A percentile compares a stretch with the other conserved stretches of the same genome.
Evolutionary conservation across 768 basidiomycete species (phyloP).

Genomic region (Podaxis sp.): DNA sequence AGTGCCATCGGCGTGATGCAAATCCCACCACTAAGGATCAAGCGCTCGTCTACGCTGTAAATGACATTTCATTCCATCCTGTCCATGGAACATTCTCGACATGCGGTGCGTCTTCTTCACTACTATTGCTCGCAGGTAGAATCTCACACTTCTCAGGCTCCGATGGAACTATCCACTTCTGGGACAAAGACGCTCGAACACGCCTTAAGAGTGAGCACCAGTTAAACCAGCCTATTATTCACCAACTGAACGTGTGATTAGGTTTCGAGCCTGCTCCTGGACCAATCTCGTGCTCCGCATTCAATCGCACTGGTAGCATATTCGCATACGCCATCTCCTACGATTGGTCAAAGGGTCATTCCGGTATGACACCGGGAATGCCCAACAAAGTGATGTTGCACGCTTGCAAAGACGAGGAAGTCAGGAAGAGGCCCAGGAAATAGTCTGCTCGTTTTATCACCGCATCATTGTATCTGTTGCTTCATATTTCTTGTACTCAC

Average conservation of each 20-base stretch:
- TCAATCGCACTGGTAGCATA: constrained; percentile 86
- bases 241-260: constrained; percentile 23
- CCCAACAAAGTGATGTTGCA: constrained; percentile 85
- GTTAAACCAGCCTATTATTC: not conserved
- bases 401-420: constrained; percentile 85
- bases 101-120: constrained; percentile 45
- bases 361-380: constrained; percentile 70
- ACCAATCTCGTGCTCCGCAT: constrained; percentile 77
- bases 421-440: constrained; percentile 62
- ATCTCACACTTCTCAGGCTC: constrained; percentile 44
- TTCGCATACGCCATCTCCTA: constrained; percentile 93
- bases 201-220: constrained; percentile 77
- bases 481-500: constrained; percentile 14
- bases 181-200: constrained; percentile 93
- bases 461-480: constrained; percentile 10
- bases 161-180: constrained; percentile 88
- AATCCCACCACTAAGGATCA: constrained; percentile 60
- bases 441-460: constrained; percentile 21
- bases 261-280: constrained; percentile 75
- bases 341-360: constrained; percentile 92
- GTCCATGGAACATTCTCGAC: constrained; percentile 85
- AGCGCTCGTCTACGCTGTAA: constrained; percentile 77
- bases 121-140: constrained; percentile 21
- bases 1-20: constrained; percentile 69
- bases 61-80: constrained; percentile 85